phyloP scores from a whole-genome alignment of 225 moss, liverwort and hornwort genomes.

The Straminergon stramineum region DNA sequence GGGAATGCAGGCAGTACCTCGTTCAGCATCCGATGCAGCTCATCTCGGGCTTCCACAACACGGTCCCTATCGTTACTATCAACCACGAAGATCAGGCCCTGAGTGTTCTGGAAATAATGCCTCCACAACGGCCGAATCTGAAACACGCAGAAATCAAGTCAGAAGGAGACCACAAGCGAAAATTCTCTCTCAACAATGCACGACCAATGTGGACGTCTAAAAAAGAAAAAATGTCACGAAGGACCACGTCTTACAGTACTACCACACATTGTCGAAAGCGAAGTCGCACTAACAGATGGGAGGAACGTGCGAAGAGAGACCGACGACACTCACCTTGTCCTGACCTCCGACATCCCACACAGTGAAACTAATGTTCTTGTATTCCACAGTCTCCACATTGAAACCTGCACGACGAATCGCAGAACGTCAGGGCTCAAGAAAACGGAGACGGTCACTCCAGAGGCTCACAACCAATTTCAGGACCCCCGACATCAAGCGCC shows the following conservation, averaged over 20 bases:
- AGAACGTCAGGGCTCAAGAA: background rate
- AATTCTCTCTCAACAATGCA: background rate
- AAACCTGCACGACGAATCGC: constrained; percentile 30
- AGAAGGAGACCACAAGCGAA: background rate
- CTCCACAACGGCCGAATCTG: constrained; percentile 96
- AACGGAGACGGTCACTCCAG: too few relatives aligned
- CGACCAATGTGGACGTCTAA: background rate
- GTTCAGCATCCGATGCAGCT: constrained; percentile 92
- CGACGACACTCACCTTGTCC: constrained; percentile 50
- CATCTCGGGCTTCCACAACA: constrained; percentile 84
- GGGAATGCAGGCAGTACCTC: constrained; percentile 20
- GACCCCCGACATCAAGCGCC: background rate
- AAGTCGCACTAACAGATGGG: background rate
- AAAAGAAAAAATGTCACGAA: background rate
- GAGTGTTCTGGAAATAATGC: constrained; percentile 94
- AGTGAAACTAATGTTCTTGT: constrained; percentile 94
- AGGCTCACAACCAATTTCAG: background rate
- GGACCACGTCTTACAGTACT: background rate
- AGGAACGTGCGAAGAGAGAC: background rate
- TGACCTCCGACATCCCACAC: constrained; percentile 97
- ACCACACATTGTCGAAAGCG: background rate
- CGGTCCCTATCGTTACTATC: constrained; percentile 89
- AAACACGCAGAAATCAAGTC: background rate
- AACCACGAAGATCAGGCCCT: constrained; percentile 93
- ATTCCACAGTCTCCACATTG: constrained; percentile 94